phyloP scores from a whole-genome alignment of 2,329 filamentous ascomycete genomes.

The Didymella sp. region DNA sequence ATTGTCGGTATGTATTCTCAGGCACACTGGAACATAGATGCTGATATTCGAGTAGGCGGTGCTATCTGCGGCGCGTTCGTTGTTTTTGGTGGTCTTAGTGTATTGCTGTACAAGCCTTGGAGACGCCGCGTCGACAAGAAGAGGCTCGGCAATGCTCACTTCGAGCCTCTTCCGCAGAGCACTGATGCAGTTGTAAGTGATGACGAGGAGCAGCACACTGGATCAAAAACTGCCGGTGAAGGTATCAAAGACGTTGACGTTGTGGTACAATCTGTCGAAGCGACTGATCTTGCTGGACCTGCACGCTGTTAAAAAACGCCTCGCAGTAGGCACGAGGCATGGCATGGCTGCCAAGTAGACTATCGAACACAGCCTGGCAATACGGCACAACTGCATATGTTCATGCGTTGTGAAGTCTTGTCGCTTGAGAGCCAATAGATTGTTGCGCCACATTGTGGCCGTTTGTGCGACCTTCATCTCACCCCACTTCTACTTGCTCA shows the following conservation, averaged over 20 bases:
- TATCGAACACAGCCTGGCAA: not conserved
- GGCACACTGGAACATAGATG: not conserved
- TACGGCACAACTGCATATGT: not conserved
- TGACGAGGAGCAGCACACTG: conserved; percentile 21
- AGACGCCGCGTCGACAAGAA: conserved; percentile 63
- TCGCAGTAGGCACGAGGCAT: not conserved
- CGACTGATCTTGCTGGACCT: conserved; percentile 26
- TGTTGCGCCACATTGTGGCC: not conserved
- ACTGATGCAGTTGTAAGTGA: not conserved
- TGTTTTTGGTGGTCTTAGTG: conserved; percentile 74
- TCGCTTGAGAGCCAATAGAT: not conserved
- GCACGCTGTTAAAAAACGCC: conserved; percentile 4
- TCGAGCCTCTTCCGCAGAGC: conserved; percentile 35
- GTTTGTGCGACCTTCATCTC: conserved; percentile 1
- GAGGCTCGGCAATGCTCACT: conserved; percentile 37
- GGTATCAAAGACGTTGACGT: conserved; percentile 22
- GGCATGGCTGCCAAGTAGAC: no score
- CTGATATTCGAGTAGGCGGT: conserved; percentile 55
- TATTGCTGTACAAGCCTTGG: conserved; percentile 83
- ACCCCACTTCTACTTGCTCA: conserved; percentile 1
- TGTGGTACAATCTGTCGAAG: conserved; percentile 27
- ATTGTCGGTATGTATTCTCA: conserved; percentile 53
- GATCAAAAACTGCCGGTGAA: not conserved
- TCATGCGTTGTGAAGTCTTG: not conserved
- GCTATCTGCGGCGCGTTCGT: conserved; percentile 86